A percentile compares a stretch with the other conserved stretches of the same genome.
Conservation (phyloP, 192 early-diverging fungal genomes). For the Funneliformis mosseae region DNA sequence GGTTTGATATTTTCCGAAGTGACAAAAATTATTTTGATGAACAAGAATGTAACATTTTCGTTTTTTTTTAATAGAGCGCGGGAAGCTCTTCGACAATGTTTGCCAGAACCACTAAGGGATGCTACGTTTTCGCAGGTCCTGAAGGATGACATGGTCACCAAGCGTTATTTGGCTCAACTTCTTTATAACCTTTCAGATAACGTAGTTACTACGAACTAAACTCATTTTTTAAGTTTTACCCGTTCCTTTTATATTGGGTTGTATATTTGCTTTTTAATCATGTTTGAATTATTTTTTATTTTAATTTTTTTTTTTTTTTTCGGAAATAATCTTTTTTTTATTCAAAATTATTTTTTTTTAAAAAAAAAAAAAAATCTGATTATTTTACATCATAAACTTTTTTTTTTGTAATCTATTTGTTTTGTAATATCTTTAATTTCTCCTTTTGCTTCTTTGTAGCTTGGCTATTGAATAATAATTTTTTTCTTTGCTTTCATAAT, state of each 20-base stretch:
- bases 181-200: constrained; percentile 59
- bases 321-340: too few relatives aligned
- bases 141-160: constrained; percentile 90
- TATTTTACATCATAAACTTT: constrained; percentile 16
- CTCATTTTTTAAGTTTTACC: too few relatives aligned
- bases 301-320: background rate
- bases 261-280: constrained; percentile 4
- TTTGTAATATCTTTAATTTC: constrained; percentile 5
- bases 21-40: background rate
- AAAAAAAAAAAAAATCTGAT: background rate
- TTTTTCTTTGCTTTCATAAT: constrained; percentile 13
- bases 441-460: constrained; percentile 12
- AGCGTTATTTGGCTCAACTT: constrained; percentile 76
- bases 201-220: constrained; percentile 30
- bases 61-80: constrained; percentile 59
- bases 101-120: constrained; percentile 88
- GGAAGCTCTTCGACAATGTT: constrained; percentile 87
- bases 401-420: constrained; percentile 15
- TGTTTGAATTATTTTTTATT: background rate
- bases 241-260: constrained; percentile 14
- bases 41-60: background rate
- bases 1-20: constrained; percentile 34
- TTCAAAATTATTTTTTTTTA: constrained; percentile 9
- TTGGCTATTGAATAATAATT: background rate
- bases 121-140: constrained; percentile 81